Evolutionary conservation across 2,329 filamentous ascomycete genomes (phyloP), one percentile per base, ranked within the genome.

Genomic region (Akanthomyces uredinophilus): DNA sequence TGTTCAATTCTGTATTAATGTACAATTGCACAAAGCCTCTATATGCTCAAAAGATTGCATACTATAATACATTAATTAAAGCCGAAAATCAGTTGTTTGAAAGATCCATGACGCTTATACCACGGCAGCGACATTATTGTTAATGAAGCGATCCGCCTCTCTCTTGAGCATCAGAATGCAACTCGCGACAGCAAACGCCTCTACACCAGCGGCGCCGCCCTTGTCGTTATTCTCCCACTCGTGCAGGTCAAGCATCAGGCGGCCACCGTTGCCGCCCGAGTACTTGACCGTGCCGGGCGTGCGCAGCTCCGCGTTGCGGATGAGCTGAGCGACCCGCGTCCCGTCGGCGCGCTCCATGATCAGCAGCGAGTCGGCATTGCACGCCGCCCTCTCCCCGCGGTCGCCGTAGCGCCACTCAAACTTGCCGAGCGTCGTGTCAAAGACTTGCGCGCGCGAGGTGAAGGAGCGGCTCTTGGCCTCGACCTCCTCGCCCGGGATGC

Each of bases 121-220:
- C 22, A 68, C 63, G 14, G 58, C 60, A 4, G 67, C 65, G 51
- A 67, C 64, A 29, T 54, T 57, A 24, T 65, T 67, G n/a, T 68
- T 60, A 16, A 60, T 63, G 51, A 67, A 68, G 10, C 66, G 63
- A 47, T 68, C 67, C 24, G 64, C 67, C 46, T 68, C 67, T 32
- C 64, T 64, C 64, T 68, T 68, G 24, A 68, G 57, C 67, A 68
- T 68, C 50, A 63, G 60, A 11, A 68, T 65, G 20, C 63, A 66
- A 10, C 66, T 63, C 44, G 67, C 67, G 14, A 68, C 66, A 16
- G 65, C 50, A 52, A 68, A 68, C 4, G 67, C 66, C 61, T 68
- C 67, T 1, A 68, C 59, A 0, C 57, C 62, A 11, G 44, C 35
- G 2, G 29, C 62, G 43, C 57, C 35, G 10, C 32, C 54, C 55